These are phyloP conservation scores for Typha latifolia DNA, from an alignment of 176 grass and related monocot species.

Conservation along the genomic window DNA sequence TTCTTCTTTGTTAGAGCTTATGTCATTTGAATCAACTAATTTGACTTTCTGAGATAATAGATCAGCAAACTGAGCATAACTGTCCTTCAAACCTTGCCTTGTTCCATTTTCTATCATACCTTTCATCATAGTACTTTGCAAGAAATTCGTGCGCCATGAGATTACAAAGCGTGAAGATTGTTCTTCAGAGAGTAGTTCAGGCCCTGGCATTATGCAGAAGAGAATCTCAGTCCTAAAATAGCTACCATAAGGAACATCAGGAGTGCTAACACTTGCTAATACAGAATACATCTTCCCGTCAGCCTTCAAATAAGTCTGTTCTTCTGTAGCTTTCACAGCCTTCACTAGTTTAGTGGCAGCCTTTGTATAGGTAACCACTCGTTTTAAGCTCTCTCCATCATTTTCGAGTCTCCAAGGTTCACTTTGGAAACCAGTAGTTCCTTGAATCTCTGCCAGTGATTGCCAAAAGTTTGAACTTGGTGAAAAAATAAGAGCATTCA, in stretches of 20 bases:
- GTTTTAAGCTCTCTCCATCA: constrained; percentile 54
- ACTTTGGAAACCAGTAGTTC: constrained; percentile 50
- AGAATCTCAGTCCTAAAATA: constrained; percentile 70
- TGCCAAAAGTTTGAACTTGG: constrained; percentile 72
- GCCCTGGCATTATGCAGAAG: constrained; percentile 62
- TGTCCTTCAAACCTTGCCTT: constrained; percentile 79
- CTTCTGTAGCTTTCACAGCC: constrained; percentile 82
- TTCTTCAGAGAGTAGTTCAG: constrained; percentile 45
- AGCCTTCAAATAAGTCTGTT: constrained; percentile 61
- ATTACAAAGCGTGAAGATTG: constrained; percentile 52
- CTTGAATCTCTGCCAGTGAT: constrained; percentile 69
- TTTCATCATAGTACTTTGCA: constrained; percentile 99
- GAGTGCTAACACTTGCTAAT: constrained; percentile 52
- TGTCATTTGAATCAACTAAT: constrained; percentile 57
- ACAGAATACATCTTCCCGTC: constrained; percentile 59
- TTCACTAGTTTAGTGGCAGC: constrained; percentile 82
- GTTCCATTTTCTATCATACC: constrained; percentile 81
- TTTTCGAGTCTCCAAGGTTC: constrained; percentile 68
- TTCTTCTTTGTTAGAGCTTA: constrained; percentile 36
- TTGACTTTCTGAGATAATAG: constrained; percentile 44
- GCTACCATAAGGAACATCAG: constrained; percentile 77
- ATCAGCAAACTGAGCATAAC: constrained; percentile 59
- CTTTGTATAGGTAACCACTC: constrained; percentile 74
- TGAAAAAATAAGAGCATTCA: constrained; percentile 74
- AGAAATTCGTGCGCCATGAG: constrained; percentile 76